These are phyloP conservation scores for Yamadazyma kanchanaburiensis DNA, from an alignment of 1,139 yeast species.

Conservation along the genomic window DNA sequence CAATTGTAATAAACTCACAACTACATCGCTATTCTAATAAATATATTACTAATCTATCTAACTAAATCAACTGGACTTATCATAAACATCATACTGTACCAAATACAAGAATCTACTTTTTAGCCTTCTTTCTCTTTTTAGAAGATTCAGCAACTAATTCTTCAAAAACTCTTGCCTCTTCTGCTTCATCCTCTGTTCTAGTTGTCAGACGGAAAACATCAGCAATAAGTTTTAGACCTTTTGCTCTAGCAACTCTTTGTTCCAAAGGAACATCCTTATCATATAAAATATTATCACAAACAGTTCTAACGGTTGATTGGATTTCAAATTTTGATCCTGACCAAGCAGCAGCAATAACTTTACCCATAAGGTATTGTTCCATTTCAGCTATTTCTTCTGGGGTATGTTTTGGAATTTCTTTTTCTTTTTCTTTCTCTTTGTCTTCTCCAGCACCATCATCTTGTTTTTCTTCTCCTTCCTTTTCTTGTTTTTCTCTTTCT, in stretches of 20 bases:
- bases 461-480: conserved; percentile 4
- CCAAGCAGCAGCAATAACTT: conserved; percentile 95
- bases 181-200: conserved; percentile 82
- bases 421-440: conserved; percentile 14
- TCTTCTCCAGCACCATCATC: conserved; percentile 7
- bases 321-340: conserved; percentile 88
- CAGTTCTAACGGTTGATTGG: conserved; percentile 81
- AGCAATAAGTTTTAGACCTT: conserved; percentile 73
- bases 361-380: conserved; percentile 85
- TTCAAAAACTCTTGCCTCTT: conserved; percentile 88
- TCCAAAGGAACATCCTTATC: conserved; percentile 53
- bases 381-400: conserved; percentile 80
- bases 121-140: conserved; percentile 65
- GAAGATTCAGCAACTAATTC: conserved; percentile 90
- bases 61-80: neutral
- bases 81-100: no score
- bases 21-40: neutral
- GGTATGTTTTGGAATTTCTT: conserved; percentile 54
- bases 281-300: conserved; percentile 76
- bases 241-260: conserved; percentile 72
- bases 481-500: conserved; percentile 2
- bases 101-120: no score
- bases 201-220: conserved; percentile 62
- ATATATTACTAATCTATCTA: neutral
- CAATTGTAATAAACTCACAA: no score